These are phyloP conservation scores for Kockiozyma suomiensis DNA, from an alignment of 805 yeast species.

Conservation along the genomic window DNA sequence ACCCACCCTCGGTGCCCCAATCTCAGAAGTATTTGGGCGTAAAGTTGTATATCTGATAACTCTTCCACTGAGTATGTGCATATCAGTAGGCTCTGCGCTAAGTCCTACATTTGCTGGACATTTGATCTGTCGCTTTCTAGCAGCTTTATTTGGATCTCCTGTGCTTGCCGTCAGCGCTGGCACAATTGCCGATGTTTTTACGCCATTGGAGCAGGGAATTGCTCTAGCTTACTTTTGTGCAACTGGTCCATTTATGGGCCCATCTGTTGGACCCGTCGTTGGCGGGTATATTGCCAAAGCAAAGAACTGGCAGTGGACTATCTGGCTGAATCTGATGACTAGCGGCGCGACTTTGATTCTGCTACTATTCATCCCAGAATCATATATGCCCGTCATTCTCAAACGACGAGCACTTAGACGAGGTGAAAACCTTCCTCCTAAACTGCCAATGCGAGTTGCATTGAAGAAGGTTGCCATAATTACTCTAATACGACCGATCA, in stretches of 20 bases:
- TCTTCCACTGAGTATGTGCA: constrained; percentile 48
- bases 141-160: constrained; percentile 82
- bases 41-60: constrained; percentile 55
- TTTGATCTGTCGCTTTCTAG: constrained; percentile 75
- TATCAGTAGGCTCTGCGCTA: constrained; percentile 44
- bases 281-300: constrained; percentile 79
- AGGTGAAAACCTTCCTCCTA: constrained; percentile 74
- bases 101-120: constrained; percentile 8
- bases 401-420: constrained; percentile 57
- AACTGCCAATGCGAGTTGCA: constrained; percentile 45
- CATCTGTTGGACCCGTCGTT: constrained; percentile 69
- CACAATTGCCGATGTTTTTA: constrained; percentile 10
- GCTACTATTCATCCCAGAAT: constrained; percentile 58
- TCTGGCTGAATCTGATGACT: constrained; percentile 68
- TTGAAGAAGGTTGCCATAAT: constrained; percentile 55
- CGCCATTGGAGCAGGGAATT: neutral
- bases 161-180: constrained; percentile 87
- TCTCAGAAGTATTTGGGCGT: constrained; percentile 61
- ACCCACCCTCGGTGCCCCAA: constrained; percentile 61
- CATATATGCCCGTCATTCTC: constrained; percentile 69
- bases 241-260: constrained; percentile 55
- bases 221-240: constrained; percentile 4
- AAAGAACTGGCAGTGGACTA: constrained; percentile 47
- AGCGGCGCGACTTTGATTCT: constrained; percentile 55
- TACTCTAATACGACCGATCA: constrained; percentile 62